Base-by-base conservation (phyloP, 805 yeast genomes). In the Zygoascus biomembranicola region DNA sequence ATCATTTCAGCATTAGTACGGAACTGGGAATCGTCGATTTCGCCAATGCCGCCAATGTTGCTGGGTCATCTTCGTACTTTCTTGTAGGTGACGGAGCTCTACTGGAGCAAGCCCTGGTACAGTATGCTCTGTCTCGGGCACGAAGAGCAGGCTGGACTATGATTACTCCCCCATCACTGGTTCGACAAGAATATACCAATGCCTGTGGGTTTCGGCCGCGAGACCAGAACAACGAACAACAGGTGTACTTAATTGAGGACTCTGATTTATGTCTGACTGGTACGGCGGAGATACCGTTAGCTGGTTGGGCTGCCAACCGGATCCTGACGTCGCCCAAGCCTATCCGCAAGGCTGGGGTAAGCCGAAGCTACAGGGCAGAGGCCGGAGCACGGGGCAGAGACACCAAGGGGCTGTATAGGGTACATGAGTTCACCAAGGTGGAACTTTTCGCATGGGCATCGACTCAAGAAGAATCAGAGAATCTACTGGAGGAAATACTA, bases 141-240 rank as follows among this genome's bases (percentile, higher is more conserved):
- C 72, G 87, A 46, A 61, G 69, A 47, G 64, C 73, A 9, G 96
- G 95, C 0, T 94, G 87, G 69, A 68, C 69, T 35, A 77, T 85
- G 77, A 80, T 84, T 9, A 67, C 80, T 10, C 97, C 98, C 0
- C 99, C 99, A 1, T 79, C 95, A 0, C 79, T 94, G 14, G 96
- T 90, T 1, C 80, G 85, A 59, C 73, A 81, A 18, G 95, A 87
- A 57, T 73, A 88, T 5, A 81, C 90, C 0, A 73, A 77, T 59
- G 97, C 97, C 0, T 94, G 99, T 73, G 99, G 99, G 0, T 94
- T 90, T 71, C 82, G 84, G 63, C 99, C 99, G 11, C 79, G 95
- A 55, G 98, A 94, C 63, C 84, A 82, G 61, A 85, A 86, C 59
- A 81, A 82, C 56, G 97, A 90, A 63, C 82, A 82, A 50, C 99